phyloP scores from a whole-genome alignment of 164 flowering plant species.

The Tinospora cordifolia region DNA sequence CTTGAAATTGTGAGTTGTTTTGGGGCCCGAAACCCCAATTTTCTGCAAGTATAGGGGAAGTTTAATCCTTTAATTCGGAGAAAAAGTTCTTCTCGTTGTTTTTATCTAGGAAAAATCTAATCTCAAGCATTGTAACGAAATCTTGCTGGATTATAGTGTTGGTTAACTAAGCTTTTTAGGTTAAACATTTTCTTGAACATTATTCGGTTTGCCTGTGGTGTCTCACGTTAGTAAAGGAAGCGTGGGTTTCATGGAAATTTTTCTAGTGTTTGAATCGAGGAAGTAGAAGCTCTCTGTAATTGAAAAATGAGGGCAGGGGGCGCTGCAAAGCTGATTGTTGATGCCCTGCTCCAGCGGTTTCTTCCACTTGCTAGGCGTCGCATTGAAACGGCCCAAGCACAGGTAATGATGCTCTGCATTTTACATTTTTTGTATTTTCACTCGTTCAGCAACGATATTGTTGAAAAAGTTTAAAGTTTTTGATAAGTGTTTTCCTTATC shows the following conservation, averaged over 20 bases:
- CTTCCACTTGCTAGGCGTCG: conserved; percentile 97
- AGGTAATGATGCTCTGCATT: conserved; percentile 32
- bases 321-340: conserved; percentile 98
- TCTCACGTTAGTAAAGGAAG: not conserved
- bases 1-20: not conserved
- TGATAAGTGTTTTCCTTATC: not conserved
- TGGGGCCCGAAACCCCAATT: not conserved
- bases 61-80: too few species aligned
- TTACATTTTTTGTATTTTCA: not conserved
- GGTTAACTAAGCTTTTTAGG: not conserved
- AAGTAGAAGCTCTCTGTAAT: not conserved
- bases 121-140: not conserved
- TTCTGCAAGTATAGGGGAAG: not conserved
- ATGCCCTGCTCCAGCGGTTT: conserved; percentile 88
- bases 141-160: not conserved
- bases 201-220: not conserved
- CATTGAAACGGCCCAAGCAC: conserved; percentile 97
- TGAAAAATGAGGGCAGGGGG: conserved; percentile 67
- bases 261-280: not conserved
- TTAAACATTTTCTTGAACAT: not conserved
- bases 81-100: not conserved
- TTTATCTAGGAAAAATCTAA: not conserved
- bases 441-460: not conserved
- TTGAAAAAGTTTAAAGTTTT: not conserved
- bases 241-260: not conserved